Conservation (phyloP, 352 stramenopile genomes). For the Globisporangium splendens region DNA sequence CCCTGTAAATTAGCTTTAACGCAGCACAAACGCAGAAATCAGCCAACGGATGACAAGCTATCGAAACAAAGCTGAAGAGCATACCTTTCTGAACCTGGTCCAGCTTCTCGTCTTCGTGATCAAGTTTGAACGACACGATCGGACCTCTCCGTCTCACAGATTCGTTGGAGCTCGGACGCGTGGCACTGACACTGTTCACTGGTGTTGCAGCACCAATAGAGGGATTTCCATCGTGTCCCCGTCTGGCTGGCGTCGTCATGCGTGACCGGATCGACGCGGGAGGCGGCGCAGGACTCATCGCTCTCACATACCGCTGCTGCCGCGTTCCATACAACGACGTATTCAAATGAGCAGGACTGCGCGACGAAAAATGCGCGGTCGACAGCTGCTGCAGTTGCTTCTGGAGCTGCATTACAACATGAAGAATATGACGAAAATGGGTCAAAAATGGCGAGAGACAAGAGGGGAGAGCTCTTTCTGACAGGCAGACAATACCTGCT, state of each 20-base stretch:
- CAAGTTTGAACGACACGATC: constrained; percentile 29
- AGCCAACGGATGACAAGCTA: not conserved
- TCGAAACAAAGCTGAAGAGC: not conserved
- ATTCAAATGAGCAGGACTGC: constrained; percentile 19
- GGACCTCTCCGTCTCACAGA: constrained; percentile 12
- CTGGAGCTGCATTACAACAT: constrained; percentile 21
- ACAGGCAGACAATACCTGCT: constrained; percentile 14
- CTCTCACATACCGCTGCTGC: not conserved
- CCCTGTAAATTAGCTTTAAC: constrained; percentile 20
- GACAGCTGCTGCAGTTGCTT: constrained; percentile 38
- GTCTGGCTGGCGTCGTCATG: not conserved
- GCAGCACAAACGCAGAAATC: not conserved
- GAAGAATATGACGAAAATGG: too few relatives aligned
- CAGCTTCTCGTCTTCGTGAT: constrained; percentile 15
- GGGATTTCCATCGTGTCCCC: too few relatives aligned
- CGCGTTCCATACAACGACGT: not conserved
- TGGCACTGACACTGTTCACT: not conserved
- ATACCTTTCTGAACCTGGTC: constrained; percentile 10
- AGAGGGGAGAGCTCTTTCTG: too few relatives aligned
- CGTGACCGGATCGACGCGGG: not conserved
- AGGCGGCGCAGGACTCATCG: not conserved
- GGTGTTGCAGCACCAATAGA: constrained; percentile 15
- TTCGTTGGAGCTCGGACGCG: constrained; percentile 8
- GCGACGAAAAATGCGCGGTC: constrained; percentile 29
- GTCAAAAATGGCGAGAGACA: not conserved